phyloP scores from a whole-genome alignment of 768 basidiomycete genomes.

The Clathrus columnatus region DNA sequence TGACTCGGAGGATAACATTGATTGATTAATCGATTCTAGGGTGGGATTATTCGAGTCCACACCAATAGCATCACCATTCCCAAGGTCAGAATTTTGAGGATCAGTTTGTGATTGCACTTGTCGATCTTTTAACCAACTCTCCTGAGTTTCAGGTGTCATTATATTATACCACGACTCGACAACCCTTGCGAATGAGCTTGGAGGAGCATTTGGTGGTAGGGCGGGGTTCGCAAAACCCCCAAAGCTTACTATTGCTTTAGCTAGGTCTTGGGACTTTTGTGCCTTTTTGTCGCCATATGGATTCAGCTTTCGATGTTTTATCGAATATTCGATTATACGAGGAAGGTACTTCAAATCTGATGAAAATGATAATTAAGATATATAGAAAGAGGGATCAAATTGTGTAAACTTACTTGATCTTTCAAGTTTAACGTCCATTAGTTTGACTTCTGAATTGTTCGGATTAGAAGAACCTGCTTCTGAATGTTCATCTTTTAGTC shows the following conservation, averaged over 20 bases:
- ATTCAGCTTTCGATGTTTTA: background rate
- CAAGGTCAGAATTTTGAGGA: background rate
- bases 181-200: background rate
- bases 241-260: background rate
- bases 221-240: background rate
- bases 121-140: no score
- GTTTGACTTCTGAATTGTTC: background rate
- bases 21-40: background rate
- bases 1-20: background rate
- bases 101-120: no score
- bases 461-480: background rate
- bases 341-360: background rate
- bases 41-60: background rate
- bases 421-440: constrained; percentile 9
- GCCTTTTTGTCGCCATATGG: background rate
- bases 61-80: no score
- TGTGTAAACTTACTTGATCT: background rate
- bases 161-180: background rate
- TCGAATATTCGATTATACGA: background rate
- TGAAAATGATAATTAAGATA: background rate
- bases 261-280: background rate
- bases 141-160: background rate
- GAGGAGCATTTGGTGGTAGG: background rate
- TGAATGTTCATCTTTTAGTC: background rate
- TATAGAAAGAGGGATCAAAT: background rate